Conservation (phyloP, 1,139 yeast genomes). For the Taiozyma sp. region DNA sequence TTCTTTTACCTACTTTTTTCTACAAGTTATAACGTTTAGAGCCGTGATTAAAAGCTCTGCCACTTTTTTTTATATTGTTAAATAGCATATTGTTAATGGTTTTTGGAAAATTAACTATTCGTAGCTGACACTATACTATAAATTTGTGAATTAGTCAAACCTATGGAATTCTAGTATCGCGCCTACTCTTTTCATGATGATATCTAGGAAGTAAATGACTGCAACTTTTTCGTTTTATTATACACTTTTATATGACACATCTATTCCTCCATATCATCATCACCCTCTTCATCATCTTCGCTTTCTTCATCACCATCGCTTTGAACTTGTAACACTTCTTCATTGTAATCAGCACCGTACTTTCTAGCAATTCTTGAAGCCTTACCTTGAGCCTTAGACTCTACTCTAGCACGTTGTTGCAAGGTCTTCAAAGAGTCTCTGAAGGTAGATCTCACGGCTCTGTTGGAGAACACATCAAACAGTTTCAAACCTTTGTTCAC, state of each 20-base stretch:
- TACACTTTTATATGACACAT: neutral
- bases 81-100: conserved; percentile 4
- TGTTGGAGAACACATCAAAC: conserved; percentile 89
- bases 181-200: neutral
- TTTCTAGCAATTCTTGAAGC: conserved; percentile 74
- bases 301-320: conserved; percentile 53
- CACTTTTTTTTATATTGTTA: conserved; percentile 2
- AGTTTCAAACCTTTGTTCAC: conserved; percentile 76
- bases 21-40: conserved; percentile 1
- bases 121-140: no score
- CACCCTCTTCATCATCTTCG: conserved; percentile 36
- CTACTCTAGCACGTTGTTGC: conserved; percentile 51
- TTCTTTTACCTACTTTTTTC: conserved; percentile 1
- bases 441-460: conserved; percentile 68
- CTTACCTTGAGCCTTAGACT: conserved; percentile 48
- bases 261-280: conserved; percentile 17
- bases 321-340: conserved; percentile 56
- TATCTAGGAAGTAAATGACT: neutral
- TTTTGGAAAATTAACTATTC: neutral
- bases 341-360: conserved; percentile 41
- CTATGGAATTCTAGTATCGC: no score
- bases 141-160: no score
- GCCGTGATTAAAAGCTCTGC: neutral
- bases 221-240: neutral
- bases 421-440: conserved; percentile 48